Evolutionary conservation across 1,284 basidiomycete genomes (phyloP).

Genomic region (Trametes hirsuta): DNA sequence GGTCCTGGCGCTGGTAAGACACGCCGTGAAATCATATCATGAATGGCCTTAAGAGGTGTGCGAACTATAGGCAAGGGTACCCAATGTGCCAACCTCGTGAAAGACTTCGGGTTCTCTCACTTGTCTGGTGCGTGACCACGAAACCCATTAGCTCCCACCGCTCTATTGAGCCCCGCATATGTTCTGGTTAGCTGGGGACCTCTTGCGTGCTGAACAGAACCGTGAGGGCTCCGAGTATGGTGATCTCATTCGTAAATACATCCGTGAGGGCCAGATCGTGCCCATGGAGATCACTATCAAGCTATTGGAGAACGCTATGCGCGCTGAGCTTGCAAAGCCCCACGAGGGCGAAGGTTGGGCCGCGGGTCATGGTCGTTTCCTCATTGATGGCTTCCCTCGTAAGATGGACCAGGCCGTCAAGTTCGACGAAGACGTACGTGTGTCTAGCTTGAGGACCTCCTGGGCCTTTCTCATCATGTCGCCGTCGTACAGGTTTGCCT

Average conservation of each 20-base stretch:
- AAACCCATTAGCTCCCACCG: not conserved
- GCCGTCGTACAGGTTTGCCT: constrained; percentile 65
- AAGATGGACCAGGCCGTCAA: constrained; percentile 98
- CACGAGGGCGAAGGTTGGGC: constrained; percentile 64
- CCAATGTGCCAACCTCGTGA: constrained; percentile 88
- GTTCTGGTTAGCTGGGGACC: constrained; percentile 80
- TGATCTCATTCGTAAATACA: constrained; percentile 86
- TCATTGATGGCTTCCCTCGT: constrained; percentile 97
- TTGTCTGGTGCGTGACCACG: constrained; percentile 72
- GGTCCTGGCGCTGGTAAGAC: constrained; percentile 90
- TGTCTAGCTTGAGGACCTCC: not conserved
- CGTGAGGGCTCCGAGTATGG: constrained; percentile 88
- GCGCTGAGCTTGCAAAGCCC: constrained; percentile 55
- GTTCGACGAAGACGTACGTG: constrained; percentile 86
- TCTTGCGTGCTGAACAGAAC: constrained; percentile 92
- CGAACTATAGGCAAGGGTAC: constrained; percentile 87
- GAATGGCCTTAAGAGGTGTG: not conserved
- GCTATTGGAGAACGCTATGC: constrained; percentile 94
- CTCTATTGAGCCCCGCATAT: not conserved
- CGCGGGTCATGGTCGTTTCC: constrained; percentile 81
- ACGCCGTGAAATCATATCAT: not conserved
- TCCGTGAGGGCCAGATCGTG: constrained; percentile 93
- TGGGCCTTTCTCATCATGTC: not conserved
- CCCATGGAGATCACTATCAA: constrained; percentile 98
- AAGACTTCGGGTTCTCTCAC: constrained; percentile 91